These are phyloP conservation scores for Dunaliella sp. DNA, from an alignment of 139 green algal genomes.

Conservation along the genomic window DNA sequence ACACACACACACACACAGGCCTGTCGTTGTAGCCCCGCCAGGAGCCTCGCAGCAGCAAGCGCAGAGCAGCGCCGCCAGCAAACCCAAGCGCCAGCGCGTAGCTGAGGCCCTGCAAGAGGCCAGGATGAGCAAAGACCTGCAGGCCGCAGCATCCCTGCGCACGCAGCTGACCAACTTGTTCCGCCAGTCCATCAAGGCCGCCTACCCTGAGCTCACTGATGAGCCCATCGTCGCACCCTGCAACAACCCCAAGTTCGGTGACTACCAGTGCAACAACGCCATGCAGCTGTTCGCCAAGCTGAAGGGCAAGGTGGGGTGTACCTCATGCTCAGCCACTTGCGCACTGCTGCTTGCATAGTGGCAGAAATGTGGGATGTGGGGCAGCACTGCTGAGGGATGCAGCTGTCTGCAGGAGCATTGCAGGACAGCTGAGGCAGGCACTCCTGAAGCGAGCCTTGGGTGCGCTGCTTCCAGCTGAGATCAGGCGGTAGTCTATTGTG, in stretches of 20 bases:
- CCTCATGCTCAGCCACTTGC: no score
- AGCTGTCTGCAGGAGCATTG: no score
- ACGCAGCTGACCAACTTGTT: constrained; percentile 66
- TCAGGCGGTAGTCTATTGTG: no score
- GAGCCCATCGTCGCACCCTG: constrained; percentile 59
- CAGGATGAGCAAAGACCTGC: constrained; percentile 11
- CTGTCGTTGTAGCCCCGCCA: no score
- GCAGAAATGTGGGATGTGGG: no score
- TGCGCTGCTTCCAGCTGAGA: no score
- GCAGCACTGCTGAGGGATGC: no score
- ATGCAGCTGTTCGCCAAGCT: constrained; percentile 91
- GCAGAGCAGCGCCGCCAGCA: neutral
- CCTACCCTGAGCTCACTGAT: constrained; percentile 63
- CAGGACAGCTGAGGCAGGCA: no score
- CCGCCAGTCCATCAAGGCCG: constrained; percentile 49
- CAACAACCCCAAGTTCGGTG: constrained; percentile 82
- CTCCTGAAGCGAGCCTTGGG: no score
- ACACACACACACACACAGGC: no score
- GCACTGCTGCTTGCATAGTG: no score
- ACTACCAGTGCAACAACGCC: constrained; percentile 98
- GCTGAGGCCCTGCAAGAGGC: neutral
- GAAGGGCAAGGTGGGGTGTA: constrained; percentile 68
- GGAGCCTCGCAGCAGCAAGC: no score
- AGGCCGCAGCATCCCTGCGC: constrained; percentile 22
- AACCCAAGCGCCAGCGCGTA: neutral